Base-by-base conservation (phyloP, 768 basidiomycete genomes). In the Suillus decipiens region DNA sequence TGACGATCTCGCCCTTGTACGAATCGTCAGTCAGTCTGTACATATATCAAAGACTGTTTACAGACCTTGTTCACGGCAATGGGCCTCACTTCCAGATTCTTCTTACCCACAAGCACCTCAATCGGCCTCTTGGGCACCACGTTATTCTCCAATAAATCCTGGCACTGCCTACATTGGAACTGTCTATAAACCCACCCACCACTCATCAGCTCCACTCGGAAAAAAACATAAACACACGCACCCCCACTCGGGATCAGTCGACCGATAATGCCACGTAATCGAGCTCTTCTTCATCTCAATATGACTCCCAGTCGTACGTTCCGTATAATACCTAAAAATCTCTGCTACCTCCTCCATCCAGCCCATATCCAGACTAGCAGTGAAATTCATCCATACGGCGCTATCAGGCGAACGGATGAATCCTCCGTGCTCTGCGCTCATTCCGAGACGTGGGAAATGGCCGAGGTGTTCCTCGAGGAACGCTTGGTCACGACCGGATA, bases 281-380 rank as follows among this genome's bases (percentile, higher is more conserved):
- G 91, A 91, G 71, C 93, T 94, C 84, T 96, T 96, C 86, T 99
- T 99, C 75, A 90, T 81, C 82, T 99, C 96, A 64, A 99, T 94
- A 70, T 92, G 90, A 67, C 92, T 91, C n/a, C 96, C 96, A 41
- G 94, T 93, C 69, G 96, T 99, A 59, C 96, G 82, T 86, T 96
- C 95, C 19, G 94, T 96, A 77, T 96, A 96, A 78, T 96, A 99
- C 76, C 84, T 86, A 78, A 99, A 99, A 57, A 99, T 89, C 79
- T 98, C 95, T 69, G 89, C 86, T 36, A 97, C 96, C 78, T 99
- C 96, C 59, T 77, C 80, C 92, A 96, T 95, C 96, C 96, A 99
- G 67, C 86, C 86, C 96, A 99, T 99, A 19, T 51, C 50, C 15
- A 51, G 9, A 51, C 15, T 51, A 1, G 50, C 50, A 1, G 50